Evolutionary conservation across 2,329 filamentous ascomycete genomes (phyloP), one percentile per base, ranked within the genome.

Genomic region (Dichotomopilus funicola): DNA sequence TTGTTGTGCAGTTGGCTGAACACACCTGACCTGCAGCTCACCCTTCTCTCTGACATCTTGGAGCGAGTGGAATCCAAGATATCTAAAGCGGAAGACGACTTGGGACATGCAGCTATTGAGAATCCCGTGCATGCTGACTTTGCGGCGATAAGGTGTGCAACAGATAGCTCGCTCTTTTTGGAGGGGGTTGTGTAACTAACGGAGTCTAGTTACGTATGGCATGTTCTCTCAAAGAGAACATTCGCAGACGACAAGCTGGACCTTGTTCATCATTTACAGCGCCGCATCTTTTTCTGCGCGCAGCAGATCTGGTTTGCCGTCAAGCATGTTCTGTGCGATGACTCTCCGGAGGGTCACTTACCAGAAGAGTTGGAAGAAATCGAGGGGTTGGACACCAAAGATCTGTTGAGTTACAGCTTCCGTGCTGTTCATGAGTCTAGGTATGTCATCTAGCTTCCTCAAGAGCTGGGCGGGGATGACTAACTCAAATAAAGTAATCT

Each of bases 361-460:
- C 87, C 86, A 0, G 84, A 91, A 51, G 88, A 92, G 33, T 70
- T 89, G n/a, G 82, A 88, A 52, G 85, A 87, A 37, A 73, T 82
- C 12, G 79, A 86, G 4, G 87, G 85, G 1, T 77, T 90, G 2
- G 86, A 88, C 51, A 91, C 90, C 0, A 97, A 96, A 67, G 90
- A 95, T 64, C 79, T 95, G 13, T 72, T 99, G 47, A 97, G 92
- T 61, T 99, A 94, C 69, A 96, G 91, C 59, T 99, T 96, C 80
- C 83, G 94, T 63, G 89, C 91, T 5, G 78, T 96, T n/a, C 92
- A 96, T 59, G 94, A 99, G 72, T 89, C 91, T 31, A 96, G 89
- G 87, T 90, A 60, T 5, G 51, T 58, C 49, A 58, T 27, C 19
- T 27, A 27, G 19, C 19, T 11, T n/a, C 6, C 10, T 44, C 12